Evolutionary conservation across 2,329 filamentous ascomycete genomes (phyloP), one percentile per base, ranked within the genome.

Genomic region (Aspergillus aculeatinus): DNA sequence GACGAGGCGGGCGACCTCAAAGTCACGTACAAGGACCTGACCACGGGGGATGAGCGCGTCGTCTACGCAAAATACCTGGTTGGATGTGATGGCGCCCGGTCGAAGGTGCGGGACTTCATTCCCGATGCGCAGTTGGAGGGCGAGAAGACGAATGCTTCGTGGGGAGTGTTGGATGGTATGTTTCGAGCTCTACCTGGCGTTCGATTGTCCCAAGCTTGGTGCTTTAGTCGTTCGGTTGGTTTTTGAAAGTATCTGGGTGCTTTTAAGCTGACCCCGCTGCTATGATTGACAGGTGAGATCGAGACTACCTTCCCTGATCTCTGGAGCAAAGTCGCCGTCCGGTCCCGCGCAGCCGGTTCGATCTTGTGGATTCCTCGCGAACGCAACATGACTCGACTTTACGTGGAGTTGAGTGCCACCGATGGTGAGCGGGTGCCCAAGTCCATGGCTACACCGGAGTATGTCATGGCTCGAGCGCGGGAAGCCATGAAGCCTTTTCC

Each of bases 341-440:
- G 88, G 64, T 88, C 86, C 2, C 85, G 90, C 62, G 81, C 85
- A 60, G 81, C 85, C 49, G 89, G 89, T 2, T 89, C 88, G 0
- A 86, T 91, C 50, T 80, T 91, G n/a, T 88, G 89, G 72, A 88
- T 91, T 56, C 89, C 89, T 4, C 84, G 89, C 44, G 89, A 91
- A 72, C 81, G 87, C 48, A 89, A 89, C 68, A 86, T 91, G 83
- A 91, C 88, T 0, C 83, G 89, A 50, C 79, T 84, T 3, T 84
- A 84, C 59, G 81, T 84, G 44, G 81, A 76, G 58, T 66, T 75
- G 11, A 71, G 68, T 25, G 60, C 66, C 4, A 69, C 66, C 0
- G 65, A 69, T 2, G 68, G 67, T 1, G 69, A 71, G 23, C 59
- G 64, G 10, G 63, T 71, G 1, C 72, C 76, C 14, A 74, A 70